A percentile compares a stretch with the other conserved stretches of the same genome.
phyloP scores from a whole-genome alignment of 352 stramenopile genomes.

The Halophytophthora polymorphica region DNA sequence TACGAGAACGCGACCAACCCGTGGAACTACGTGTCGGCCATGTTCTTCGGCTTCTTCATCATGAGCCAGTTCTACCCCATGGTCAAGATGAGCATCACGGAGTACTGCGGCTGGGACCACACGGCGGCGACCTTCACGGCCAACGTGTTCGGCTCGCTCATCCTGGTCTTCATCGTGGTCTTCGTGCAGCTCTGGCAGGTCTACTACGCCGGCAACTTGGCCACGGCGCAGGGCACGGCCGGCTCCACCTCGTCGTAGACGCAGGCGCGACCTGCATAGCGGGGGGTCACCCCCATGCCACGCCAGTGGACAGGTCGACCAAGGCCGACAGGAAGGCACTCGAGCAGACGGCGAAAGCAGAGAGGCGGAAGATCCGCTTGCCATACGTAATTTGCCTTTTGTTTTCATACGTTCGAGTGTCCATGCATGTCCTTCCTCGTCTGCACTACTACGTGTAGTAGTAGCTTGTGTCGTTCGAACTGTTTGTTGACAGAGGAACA shows the following conservation, averaged over 20 bases:
- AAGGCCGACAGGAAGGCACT: no score
- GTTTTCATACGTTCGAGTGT: no score
- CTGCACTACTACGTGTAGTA: no score
- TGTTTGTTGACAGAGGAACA: no score
- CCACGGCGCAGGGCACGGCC: conserved; percentile 44
- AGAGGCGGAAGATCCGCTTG: no score
- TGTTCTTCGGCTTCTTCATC: conserved; percentile 88
- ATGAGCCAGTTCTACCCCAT: conserved; percentile 88
- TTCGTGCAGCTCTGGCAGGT: conserved; percentile 89
- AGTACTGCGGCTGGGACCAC: conserved; percentile 89
- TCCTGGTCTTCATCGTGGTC: conserved; percentile 81
- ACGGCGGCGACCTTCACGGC: conserved; percentile 77
- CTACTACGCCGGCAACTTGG: conserved; percentile 75
- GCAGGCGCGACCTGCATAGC: no score
- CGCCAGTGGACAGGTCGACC: no score
- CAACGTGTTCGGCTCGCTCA: conserved; percentile 80
- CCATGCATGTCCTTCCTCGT: no score
- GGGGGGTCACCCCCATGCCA: no score
- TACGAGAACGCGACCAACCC: conserved; percentile 87
- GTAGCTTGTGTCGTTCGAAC: no score
- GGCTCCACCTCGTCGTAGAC: conserved; percentile 24
- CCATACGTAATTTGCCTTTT: no score
- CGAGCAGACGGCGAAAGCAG: no score
- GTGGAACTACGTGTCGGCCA: conserved; percentile 87
- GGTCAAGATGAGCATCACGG: conserved; percentile 90